Base-by-base conservation (phyloP, 192 early-diverging fungal genomes). In the Linnemannia zychae region DNA sequence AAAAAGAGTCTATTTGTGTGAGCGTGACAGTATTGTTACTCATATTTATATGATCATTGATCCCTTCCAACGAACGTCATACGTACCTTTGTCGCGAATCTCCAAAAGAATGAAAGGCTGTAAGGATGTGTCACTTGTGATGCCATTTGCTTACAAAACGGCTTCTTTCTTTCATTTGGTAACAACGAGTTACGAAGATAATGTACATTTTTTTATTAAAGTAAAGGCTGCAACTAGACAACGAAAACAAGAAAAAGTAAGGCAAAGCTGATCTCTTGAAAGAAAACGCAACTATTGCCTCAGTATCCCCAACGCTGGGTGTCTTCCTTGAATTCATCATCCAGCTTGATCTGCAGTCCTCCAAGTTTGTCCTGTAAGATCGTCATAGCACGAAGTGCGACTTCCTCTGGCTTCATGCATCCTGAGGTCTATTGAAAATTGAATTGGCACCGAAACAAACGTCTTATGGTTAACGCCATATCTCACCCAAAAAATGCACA, bases 361-460 rank as follows among this genome's bases (percentile, higher is more conserved):
- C 91, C 92, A 60, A 96, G 92, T 71, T 95, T 95, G 66, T 95
- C 95, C 63, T 93, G 91, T 77, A 96, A 80, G 46, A 92, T 92
- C 6, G 93, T 90, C 75, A 95, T 93, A 3, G 93, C 94, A 77
- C 89, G 91, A 40, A 90, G 88, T 28, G 95, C 92, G 24, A 96
- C 92, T 7, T 90, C 90, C 84, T 95, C 94, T 11, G 95, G 94
- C 49, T 91, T 88, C 81, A 96, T 86, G 66, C 92, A 93, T 52
- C 95, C 95, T 44, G 95, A 92, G 12, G 95, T 95, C 91, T 91
- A 72, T 15, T 67, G 37, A 24, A 0, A 60, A 34, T 37, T 33
- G 63, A 60, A 11, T n/a, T 15, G 16, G 12, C 6, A 7, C 13
- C 31, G 24, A 63, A 44, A 49, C 48, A 52, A 7, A 65, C 9